Evolutionary conservation across 169 alveolate species (phyloP).

Genomic region (Cryptosporidium parvum): DNA sequence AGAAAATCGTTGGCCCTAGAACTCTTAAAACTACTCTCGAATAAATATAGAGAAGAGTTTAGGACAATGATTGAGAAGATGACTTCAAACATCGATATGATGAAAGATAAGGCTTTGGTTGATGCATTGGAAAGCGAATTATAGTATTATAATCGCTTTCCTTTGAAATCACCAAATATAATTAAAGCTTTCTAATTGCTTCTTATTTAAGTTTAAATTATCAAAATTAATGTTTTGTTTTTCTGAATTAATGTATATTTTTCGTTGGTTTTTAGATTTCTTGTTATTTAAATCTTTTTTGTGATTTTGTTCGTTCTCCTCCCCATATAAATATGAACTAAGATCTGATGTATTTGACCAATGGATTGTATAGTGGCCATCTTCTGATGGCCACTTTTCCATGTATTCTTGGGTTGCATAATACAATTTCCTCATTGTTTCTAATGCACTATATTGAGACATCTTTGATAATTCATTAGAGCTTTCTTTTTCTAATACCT

Average conservation of each 20-base stretch:
- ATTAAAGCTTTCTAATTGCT: slow-evolving; percentile 34
- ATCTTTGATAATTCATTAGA: not conserved
- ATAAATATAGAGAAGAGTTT: slow-evolving; percentile 18
- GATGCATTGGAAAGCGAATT: slow-evolving; percentile 36
- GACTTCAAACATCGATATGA: slow-evolving; percentile 4
- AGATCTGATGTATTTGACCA: slow-evolving; percentile 64
- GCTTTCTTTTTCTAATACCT: not conserved
- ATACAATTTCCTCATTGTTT: slow-evolving; percentile 59
- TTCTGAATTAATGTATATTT: slow-evolving; percentile 5
- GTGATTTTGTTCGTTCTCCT: slow-evolving; percentile 4
- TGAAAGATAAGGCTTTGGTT: slow-evolving; percentile 35
- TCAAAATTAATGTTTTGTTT: not conserved
- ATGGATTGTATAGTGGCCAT: slow-evolving; percentile 61
- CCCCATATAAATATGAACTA: slow-evolving; percentile 47
- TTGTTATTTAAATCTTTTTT: not conserved
- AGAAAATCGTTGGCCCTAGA: slow-evolving; percentile 33
- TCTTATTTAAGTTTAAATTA: not conserved
- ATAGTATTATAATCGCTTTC: not conserved
- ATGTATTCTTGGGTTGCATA: slow-evolving; percentile 45
- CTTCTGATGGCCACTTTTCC: slow-evolving; percentile 61
- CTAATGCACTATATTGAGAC: slow-evolving; percentile 46
- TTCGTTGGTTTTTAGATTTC: slow-evolving; percentile 8
- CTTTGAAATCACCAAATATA: slow-evolving; percentile 23
- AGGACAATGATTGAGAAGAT: slow-evolving; percentile 14
- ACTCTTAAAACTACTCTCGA: slow-evolving; percentile 8